Percentiles rank a stretch among this genome's conserved stretches.
phyloP scores from a whole-genome alignment of 305 asterid genomes.

The Fraxinus angustifolia region DNA sequence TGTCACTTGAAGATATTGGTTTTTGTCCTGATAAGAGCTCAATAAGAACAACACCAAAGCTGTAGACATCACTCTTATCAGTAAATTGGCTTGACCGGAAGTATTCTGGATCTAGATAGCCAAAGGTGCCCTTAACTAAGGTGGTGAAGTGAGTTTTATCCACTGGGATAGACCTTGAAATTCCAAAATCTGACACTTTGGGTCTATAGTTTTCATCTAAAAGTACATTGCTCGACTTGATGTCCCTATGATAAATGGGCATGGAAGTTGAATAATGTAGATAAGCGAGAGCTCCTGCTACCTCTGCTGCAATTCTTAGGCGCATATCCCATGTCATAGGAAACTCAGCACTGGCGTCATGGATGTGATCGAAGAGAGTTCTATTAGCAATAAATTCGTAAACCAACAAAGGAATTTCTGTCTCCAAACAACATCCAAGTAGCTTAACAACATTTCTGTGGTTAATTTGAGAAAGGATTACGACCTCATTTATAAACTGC shows the following conservation, averaged over 20 bases:
- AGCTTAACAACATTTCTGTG: no score
- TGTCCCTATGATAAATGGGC: not conserved
- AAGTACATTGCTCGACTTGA: not conserved
- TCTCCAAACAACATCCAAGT: no score
- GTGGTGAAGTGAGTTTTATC: not conserved
- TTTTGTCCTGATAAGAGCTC: not conserved
- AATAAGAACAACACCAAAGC: not conserved
- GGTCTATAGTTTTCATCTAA: not conserved
- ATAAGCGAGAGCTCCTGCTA: not conserved
- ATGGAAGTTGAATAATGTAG: not conserved
- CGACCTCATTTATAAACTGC: no score
- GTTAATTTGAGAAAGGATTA: no score
- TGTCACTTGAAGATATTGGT: not conserved
- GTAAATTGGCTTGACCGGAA: not conserved
- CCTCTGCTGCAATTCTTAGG: not conserved
- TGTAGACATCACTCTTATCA: not conserved
- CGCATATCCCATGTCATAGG: not conserved
- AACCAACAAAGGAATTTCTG: not conserved
- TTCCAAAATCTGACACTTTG: not conserved
- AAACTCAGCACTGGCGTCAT: not conserved
- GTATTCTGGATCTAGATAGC: not conserved
- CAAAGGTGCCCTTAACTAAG: not conserved
- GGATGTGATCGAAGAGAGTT: constrained; percentile 12
- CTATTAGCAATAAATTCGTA: not conserved
- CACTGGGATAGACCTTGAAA: not conserved